phyloP scores from a whole-genome alignment of 768 basidiomycete species.

The Boletus patriciae region DNA sequence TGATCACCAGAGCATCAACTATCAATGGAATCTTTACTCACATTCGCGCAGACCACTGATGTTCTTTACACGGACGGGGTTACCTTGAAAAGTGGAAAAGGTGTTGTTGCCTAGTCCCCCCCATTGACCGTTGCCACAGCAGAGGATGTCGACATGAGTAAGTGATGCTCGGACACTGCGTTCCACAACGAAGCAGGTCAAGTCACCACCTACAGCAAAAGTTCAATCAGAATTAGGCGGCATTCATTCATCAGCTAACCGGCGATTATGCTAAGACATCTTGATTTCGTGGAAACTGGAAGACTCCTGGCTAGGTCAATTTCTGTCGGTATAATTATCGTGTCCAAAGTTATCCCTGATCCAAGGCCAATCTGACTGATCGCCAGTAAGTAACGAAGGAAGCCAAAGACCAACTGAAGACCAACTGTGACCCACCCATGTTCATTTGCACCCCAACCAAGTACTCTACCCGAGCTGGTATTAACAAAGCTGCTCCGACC shows the following conservation, averaged over 20 bases:
- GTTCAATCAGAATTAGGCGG: neutral
- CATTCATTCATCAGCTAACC: conserved; percentile 39
- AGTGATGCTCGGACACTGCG: conserved; percentile 38
- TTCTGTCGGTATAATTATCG: conserved; percentile 82
- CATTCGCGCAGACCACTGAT: conserved; percentile 87
- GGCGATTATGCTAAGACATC: conserved; percentile 64
- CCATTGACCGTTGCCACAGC: conserved; percentile 82
- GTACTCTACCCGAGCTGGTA: conserved; percentile 67
- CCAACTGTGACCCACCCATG: conserved; percentile 54
- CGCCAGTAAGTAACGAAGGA: conserved; percentile 1
- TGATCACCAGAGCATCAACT: conserved; percentile 4
- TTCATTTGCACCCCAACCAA: conserved; percentile 90
- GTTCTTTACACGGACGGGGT: conserved; percentile 70
- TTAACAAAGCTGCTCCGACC: conserved; percentile 69
- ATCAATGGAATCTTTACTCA: conserved; percentile 38
- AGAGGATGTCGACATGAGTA: conserved; percentile 55
- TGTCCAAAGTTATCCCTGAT: conserved; percentile 55
- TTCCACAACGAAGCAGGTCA: conserved; percentile 77
- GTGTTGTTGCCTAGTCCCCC: conserved; percentile 71
- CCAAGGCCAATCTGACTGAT: conserved; percentile 81
- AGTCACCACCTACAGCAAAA: conserved; percentile 57
- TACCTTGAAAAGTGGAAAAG: conserved; percentile 65
- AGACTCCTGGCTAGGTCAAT: conserved; percentile 66
- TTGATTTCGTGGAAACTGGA: conserved; percentile 50
- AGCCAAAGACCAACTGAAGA: neutral